Evolutionary conservation across 768 basidiomycete genomes (phyloP), one percentile per base, ranked within the genome.

Genomic region (Kondoa malvinella): DNA sequence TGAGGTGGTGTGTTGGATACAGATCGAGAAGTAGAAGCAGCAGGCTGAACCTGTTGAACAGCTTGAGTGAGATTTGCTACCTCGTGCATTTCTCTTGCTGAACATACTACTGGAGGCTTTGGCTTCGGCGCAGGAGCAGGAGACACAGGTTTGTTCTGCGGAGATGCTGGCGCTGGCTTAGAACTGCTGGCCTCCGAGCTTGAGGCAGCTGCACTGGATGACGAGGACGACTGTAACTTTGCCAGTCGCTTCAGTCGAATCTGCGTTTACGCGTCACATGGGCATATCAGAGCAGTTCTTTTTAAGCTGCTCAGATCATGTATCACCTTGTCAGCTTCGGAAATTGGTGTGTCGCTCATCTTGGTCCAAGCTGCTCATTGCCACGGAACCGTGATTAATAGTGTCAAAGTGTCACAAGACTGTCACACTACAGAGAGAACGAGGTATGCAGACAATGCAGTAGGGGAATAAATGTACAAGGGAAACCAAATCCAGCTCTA

Each of bases 191-290:
- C 15, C 32, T 66, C 34, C 40, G 80, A 62, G 12, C 80, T 74
- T 15, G 80, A 68, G 15, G 80, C 74, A 14, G 82, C 74, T 8
- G 82, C 72, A 29, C 76, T 65, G 50, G 78, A 78, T 56, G 78
- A 70, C 57, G 64, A 40, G 21, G 72, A 29, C 8, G 68, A 1
- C 0, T 61, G 30, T 15, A 96, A 81, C 76, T 88, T 89, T 33
- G 88, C 91, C 65, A 97, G 81, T 67, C 92, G 85, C 78, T 94
- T 94, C 76, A 89, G 79, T 71, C 91, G 88, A 75, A 95, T 94
- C 92, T 94, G 64, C 31, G 3, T 3, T 17, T 33, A 3, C 12
- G 8, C 15, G 16, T n/a, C 2, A 12, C 14, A 21, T 25, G 30
- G n/a, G 12, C 25, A 25, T 34, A 17, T 57, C 29, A 58, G 29